These are phyloP conservation scores for Diaporthe longicolla DNA, from an alignment of 2,329 filamentous ascomycete genomes.

Conservation along the genomic window DNA sequence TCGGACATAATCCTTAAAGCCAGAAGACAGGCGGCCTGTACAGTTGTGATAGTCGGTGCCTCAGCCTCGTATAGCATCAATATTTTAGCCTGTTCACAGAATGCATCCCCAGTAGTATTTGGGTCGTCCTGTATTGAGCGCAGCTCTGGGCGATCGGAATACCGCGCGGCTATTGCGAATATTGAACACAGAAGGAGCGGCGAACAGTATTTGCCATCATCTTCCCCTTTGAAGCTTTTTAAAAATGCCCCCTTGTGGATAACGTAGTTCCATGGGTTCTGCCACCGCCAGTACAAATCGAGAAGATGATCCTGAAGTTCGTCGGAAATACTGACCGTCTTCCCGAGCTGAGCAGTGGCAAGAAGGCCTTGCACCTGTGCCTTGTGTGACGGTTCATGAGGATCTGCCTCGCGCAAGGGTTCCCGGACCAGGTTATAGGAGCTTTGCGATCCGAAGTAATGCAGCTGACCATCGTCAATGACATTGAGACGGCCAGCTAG, in stretches of 20 bases:
- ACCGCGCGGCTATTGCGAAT: conserved; percentile 46
- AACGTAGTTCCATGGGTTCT: conserved; percentile 49
- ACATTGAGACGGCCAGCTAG: conserved; percentile 40
- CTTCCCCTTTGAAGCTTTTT: conserved; percentile 41
- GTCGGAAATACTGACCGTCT: conserved; percentile 36
- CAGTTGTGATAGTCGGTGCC: conserved; percentile 45
- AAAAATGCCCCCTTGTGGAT: conserved; percentile 46
- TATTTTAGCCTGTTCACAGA: conserved; percentile 46
- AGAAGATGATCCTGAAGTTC: conserved; percentile 48
- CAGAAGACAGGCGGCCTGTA: conserved; percentile 46
- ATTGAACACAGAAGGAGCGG: conserved; percentile 46
- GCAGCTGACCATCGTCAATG: conserved; percentile 46
- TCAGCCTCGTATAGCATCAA: conserved; percentile 46
- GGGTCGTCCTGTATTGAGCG: conserved; percentile 43
- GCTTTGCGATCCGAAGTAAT: conserved; percentile 48
- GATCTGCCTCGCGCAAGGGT: not conserved
- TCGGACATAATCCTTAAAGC: conserved; percentile 44
- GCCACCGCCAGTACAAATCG: conserved; percentile 48
- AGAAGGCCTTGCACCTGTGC: conserved; percentile 37
- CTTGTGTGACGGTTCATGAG: not conserved
- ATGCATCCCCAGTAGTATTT: conserved; percentile 44
- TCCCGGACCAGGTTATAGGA: conserved; percentile 44
- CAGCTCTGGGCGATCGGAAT: conserved; percentile 46
- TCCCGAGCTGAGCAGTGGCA: conserved; percentile 41
- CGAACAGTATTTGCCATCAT: conserved; percentile 42